Conservation (phyloP, 2,329 filamentous ascomycete species). For the Aspergillus intermedius region DNA sequence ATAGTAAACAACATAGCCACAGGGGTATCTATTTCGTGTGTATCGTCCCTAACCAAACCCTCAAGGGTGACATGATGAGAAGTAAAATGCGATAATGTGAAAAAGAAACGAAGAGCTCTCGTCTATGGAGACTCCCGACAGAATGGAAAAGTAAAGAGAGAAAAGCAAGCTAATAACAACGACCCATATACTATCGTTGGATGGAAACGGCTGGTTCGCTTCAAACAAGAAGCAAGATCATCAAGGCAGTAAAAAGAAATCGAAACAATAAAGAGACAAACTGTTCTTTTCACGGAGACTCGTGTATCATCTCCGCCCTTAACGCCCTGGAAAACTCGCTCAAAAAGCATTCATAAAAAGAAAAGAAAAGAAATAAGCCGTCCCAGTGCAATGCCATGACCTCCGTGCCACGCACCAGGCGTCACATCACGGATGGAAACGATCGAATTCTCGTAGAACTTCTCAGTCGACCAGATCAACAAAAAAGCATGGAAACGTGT, state of each 20-base stretch:
- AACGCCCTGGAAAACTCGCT: slow-evolving; percentile 22
- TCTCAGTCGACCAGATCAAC: no score
- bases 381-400: background rate
- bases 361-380: slow-evolving; percentile 1
- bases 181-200: background rate
- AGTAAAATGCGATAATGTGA: background rate
- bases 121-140: background rate
- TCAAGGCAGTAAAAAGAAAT: slow-evolving; percentile 7
- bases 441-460: background rate
- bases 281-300: slow-evolving; percentile 33
- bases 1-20: background rate
- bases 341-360: slow-evolving; percentile 4
- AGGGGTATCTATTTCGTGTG: slow-evolving; percentile 24
- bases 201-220: background rate
- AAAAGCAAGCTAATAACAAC: background rate
- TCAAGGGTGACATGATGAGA: slow-evolving; percentile 4
- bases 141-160: background rate
- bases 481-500: no score
- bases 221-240: background rate
- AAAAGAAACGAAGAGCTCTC: background rate
- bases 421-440: slow-evolving; percentile 7
- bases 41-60: slow-evolving; percentile 14
- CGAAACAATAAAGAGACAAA: slow-evolving; percentile 9
- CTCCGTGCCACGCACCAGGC: slow-evolving; percentile 16
- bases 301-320: slow-evolving; percentile 36